Evolutionary conservation across 176 grass and related monocot species (phyloP), one percentile per base, ranked within the genome.

Genomic region (Typha latifolia): DNA sequence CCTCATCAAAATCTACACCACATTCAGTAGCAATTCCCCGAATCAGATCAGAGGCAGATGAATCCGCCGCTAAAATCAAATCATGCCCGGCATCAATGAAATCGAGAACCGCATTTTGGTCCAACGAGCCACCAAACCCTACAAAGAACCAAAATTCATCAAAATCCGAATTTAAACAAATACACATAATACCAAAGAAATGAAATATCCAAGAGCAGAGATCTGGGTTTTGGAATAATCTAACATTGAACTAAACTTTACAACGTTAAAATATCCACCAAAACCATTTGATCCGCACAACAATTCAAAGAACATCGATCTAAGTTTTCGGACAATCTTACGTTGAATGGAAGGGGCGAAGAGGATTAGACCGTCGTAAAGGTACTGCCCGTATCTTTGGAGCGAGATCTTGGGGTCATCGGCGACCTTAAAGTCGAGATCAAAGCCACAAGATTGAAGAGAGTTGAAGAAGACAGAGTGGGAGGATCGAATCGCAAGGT

Each of bases 1-100:
- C 89, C 94, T 99, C 95, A 50, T 99, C 95, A 2, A 99, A 99
- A 78, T 99, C 89, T 81, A 92, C 79, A 16, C 95, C 89, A 20
- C 89, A 90, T 23, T 99, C 95, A 1, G 86, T 94, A 16, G 95
- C 86, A 12, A 99, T 99, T 55, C 89, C 86, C 22, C 95, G 86
- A 56, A 99, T 90, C 68, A 99, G 82, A 79, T 99, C 89, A 16
- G 95, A 99, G 64, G 86, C 89, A 4, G 81, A 90, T 0, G 86
- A 82, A 66, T 99, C 95, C 63, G 81, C 89, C 1, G 79, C 89
- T 63, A 99, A 68, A 63, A 99, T 93, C 81, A 99, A 80, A 74
- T 99, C 86, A 76, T 90, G 95, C 22, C 95, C 95, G 0, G 89
- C 73, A 69, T 94, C 95, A 1, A 94, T 79, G 49, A 99, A 99